These are phyloP conservation scores for Diutina mesorugosa DNA, from an alignment of 1,139 yeast species.

Conservation along the genomic window DNA sequence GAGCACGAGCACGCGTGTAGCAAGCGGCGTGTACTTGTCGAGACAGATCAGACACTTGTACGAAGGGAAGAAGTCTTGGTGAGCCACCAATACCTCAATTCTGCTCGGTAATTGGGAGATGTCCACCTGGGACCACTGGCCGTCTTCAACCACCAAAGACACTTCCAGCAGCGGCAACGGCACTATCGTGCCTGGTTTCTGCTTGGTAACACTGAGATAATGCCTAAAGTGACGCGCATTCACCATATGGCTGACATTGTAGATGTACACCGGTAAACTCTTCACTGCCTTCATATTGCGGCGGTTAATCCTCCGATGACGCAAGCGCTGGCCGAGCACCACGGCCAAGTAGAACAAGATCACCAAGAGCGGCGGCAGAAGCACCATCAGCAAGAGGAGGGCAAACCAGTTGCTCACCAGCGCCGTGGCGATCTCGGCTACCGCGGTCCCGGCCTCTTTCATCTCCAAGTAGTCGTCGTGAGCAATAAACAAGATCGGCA, in stretches of 20 bases:
- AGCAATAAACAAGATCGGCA: constrained; percentile 28
- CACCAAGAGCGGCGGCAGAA: constrained; percentile 32
- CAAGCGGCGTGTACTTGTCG: constrained; percentile 24
- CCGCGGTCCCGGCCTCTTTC: constrained; percentile 5
- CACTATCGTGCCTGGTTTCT: constrained; percentile 1
- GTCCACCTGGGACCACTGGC: not conserved
- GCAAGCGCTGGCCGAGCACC: constrained; percentile 17
- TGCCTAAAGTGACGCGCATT: constrained; percentile 13
- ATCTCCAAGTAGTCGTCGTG: constrained; percentile 22
- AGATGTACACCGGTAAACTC: constrained; percentile 26
- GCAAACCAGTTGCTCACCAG: constrained; percentile 29
- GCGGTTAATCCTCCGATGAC: constrained; percentile 16
- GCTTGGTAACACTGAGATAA: constrained; percentile 10
- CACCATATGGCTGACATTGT: constrained; percentile 24
- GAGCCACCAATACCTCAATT: constrained; percentile 15
- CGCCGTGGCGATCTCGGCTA: constrained; percentile 18
- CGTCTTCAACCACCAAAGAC: not conserved
- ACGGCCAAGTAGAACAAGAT: constrained; percentile 21
- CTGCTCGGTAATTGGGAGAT: not conserved
- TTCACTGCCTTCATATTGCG: constrained; percentile 23
- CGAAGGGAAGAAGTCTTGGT: constrained; percentile 25
- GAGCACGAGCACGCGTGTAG: constrained; percentile 26
- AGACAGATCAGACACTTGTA: constrained; percentile 36
- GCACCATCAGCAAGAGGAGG: constrained; percentile 25
- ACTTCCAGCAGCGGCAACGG: not conserved